Conservation (phyloP, 495 filamentous ascomycete species). For the Hypoxylon subgilvum region DNA sequence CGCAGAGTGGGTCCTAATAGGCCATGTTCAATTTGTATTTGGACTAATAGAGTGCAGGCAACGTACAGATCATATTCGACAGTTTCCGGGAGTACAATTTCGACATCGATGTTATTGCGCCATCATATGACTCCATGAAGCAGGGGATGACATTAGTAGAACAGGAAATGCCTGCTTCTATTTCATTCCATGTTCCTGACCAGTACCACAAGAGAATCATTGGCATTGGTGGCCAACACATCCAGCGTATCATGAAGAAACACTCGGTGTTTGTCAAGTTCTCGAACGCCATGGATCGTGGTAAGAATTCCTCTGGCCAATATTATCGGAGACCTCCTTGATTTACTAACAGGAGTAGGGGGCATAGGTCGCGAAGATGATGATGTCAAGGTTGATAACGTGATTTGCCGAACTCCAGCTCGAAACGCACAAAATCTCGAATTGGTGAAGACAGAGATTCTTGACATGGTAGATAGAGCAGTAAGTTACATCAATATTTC, state of each 20-base stretch:
- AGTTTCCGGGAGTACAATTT: slow-evolving; percentile 99
- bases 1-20: slow-evolving; percentile 68
- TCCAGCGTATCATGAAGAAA: slow-evolving; percentile 99
- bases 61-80: slow-evolving; percentile 98
- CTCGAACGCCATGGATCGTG: slow-evolving; percentile 97
- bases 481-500: slow-evolving; percentile 54
- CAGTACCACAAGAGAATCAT: slow-evolving; percentile 99
- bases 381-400: slow-evolving; percentile 97
- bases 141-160: slow-evolving; percentile 90
- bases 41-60: slow-evolving; percentile 55
- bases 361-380: slow-evolving; percentile 94
- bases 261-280: slow-evolving; percentile 99
- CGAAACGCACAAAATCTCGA: slow-evolving; percentile 96
- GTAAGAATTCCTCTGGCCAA: slow-evolving; percentile 32
- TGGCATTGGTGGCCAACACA: slow-evolving; percentile 96
- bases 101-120: slow-evolving; percentile 95
- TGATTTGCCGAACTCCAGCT: slow-evolving; percentile 96
- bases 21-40: neutral
- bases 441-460: slow-evolving; percentile 96
- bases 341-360: slow-evolving; percentile 52
- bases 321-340: neutral
- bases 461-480: slow-evolving; percentile 98
- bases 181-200: slow-evolving; percentile 99
- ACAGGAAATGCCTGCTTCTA: slow-evolving; percentile 98
- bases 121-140: slow-evolving; percentile 88